Percentiles rank a stretch among this genome's conserved stretches.
Evolutionary conservation across 2,329 filamentous ascomycete genomes (phyloP).

Genomic region (Trichoderma citrinoviride): DNA sequence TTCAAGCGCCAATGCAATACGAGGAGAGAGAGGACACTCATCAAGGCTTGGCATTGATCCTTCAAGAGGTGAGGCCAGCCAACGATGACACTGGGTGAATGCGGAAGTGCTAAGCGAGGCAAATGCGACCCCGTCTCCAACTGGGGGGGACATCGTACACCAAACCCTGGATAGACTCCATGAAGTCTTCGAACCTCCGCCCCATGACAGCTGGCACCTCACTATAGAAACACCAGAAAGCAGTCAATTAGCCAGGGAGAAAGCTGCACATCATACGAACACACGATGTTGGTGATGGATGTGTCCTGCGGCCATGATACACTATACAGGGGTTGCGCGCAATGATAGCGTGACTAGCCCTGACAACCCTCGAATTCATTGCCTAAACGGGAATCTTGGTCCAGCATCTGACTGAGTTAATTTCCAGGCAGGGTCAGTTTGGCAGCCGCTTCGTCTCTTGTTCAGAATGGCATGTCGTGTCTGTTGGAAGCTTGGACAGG

Average conservation of each 20-base stretch:
- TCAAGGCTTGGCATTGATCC: neutral
- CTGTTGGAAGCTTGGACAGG: neutral
- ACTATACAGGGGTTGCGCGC: neutral
- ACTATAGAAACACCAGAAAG: neutral
- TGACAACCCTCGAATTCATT: slow-evolving; percentile 4
- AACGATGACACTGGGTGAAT: neutral
- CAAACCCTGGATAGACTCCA: neutral
- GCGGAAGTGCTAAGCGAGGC: neutral
- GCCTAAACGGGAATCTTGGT: neutral
- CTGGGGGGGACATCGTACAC: neutral
- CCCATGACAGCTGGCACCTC: neutral
- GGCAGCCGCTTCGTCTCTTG: neutral
- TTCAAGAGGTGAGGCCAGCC: neutral
- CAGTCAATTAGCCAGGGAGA: neutral
- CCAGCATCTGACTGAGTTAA: neutral
- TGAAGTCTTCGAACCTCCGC: neutral
- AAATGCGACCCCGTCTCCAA: neutral
- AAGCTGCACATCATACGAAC: neutral
- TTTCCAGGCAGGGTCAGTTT: neutral
- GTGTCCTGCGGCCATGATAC: neutral
- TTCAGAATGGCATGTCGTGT: neutral
- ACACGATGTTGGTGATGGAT: neutral
- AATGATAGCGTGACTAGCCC: neutral
- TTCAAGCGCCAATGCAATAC: no score
- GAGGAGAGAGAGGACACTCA: neutral